These are phyloP conservation scores for Botryobasidium botryosum DNA, from an alignment of 768 basidiomycete species.

Conservation along the genomic window DNA sequence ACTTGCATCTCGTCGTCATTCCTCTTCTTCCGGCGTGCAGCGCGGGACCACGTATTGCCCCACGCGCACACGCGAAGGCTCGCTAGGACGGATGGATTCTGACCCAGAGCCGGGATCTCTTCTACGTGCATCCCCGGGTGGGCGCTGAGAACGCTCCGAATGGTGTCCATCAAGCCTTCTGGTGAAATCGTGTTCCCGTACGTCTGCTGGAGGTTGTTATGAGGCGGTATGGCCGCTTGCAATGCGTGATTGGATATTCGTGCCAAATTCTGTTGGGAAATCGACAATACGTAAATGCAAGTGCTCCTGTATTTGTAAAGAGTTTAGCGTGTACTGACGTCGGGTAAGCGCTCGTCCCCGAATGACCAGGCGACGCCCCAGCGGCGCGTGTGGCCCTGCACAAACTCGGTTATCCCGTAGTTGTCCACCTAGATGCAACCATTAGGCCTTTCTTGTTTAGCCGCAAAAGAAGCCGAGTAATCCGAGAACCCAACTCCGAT, in stretches of 20 bases:
- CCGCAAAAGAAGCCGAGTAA: neutral
- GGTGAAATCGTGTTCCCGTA: constrained; percentile 13
- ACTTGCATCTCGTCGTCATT: too few relatives aligned
- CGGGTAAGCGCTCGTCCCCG: constrained; percentile 43
- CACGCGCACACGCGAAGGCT: constrained; percentile 16
- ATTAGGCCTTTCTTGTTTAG: neutral
- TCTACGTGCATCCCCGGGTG: too few relatives aligned
- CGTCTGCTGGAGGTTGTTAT: constrained; percentile 36
- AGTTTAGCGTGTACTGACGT: constrained; percentile 51
- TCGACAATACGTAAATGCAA: neutral
- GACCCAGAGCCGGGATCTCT: too few relatives aligned
- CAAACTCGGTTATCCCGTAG: constrained; percentile 69
- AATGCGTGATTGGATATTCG: constrained; percentile 22
- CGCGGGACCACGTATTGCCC: constrained; percentile 51
- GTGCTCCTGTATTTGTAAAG: neutral
- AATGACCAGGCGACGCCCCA: constrained; percentile 90
- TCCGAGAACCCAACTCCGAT: constrained; percentile 13
- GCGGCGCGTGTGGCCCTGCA: constrained; percentile 77
- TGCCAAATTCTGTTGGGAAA: constrained; percentile 14
- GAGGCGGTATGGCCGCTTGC: constrained; percentile 36
- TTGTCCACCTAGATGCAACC: constrained; percentile 46
- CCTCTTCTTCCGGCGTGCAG: constrained; percentile 37
- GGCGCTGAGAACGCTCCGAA: constrained; percentile 21
- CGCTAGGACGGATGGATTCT: neutral
- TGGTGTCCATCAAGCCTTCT: constrained; percentile 9